Percentiles rank a stretch among this genome's conserved stretches.
Evolutionary conservation across 2,329 filamentous ascomycete genomes (phyloP).

Genomic region (Didymella keratinophila): DNA sequence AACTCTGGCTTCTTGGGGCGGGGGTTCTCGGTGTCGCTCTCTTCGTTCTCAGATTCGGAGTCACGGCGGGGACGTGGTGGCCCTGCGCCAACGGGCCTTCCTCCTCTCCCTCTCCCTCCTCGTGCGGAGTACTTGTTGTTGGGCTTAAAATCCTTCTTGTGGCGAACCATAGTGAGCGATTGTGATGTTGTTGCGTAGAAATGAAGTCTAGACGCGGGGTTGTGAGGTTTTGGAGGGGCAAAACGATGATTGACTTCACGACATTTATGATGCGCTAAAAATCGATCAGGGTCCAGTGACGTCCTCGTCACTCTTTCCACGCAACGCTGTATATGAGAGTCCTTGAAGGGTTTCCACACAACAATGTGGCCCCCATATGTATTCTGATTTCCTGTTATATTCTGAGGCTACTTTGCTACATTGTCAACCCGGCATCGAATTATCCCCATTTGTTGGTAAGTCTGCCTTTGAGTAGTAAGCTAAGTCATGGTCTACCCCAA

Average conservation of each 20-base stretch:
- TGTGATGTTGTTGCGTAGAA: not conserved
- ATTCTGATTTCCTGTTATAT: not conserved
- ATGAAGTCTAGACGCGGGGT: slow-evolving; percentile 2
- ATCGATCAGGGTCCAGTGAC: slow-evolving; percentile 20
- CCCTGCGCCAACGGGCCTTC: slow-evolving; percentile 62
- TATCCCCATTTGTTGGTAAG: not conserved
- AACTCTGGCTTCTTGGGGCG: slow-evolving; percentile 64
- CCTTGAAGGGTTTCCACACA: not conserved
- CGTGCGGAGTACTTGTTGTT: slow-evolving; percentile 72
- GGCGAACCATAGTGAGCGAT: slow-evolving; percentile 76
- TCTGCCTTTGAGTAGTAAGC: too few species aligned
- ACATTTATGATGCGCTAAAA: slow-evolving; percentile 33
- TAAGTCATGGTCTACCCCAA: not conserved
- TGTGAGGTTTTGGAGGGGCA: slow-evolving; percentile 30
- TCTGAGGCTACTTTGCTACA: not conserved
- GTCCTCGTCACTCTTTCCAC: slow-evolving; percentile 1
- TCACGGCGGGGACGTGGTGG: slow-evolving; percentile 54
- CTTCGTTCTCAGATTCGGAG: slow-evolving; percentile 34
- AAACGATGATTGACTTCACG: slow-evolving; percentile 25
- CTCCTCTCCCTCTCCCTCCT: slow-evolving; percentile 22
- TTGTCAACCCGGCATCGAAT: not conserved
- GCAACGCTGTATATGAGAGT: not conserved
- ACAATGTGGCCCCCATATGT: not conserved
- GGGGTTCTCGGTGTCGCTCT: slow-evolving; percentile 36
- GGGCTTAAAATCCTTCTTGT: slow-evolving; percentile 86